phyloP scores from a whole-genome alignment of 805 yeast genomes.

The Hanseniaspora thailandica region DNA sequence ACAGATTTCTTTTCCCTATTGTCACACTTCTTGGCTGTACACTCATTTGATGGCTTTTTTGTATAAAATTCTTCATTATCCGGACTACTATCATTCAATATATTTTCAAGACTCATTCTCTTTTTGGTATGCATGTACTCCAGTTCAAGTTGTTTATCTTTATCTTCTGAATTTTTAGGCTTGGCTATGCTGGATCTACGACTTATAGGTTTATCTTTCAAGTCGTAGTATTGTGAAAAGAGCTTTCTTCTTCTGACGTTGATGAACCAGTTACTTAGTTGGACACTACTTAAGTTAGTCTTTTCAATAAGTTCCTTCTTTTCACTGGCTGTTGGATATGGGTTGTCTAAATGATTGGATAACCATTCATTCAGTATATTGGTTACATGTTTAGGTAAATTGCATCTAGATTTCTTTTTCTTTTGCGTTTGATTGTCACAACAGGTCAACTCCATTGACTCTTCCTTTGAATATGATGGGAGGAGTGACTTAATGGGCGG shows the following conservation, averaged over 20 bases:
- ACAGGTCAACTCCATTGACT: neutral
- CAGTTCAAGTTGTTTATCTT: neutral
- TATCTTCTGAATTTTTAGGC: neutral
- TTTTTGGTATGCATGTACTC: slow-evolving; percentile 3
- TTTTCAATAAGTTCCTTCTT: slow-evolving; percentile 54
- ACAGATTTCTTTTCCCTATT: neutral
- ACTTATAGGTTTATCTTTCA: slow-evolving; percentile 1
- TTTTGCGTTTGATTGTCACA: neutral
- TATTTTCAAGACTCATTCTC: slow-evolving; percentile 9
- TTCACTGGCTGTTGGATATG: slow-evolving; percentile 74
- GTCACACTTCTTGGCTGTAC: no score
- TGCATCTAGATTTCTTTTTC: slow-evolving; percentile 44
- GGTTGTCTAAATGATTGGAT: slow-evolving; percentile 59
- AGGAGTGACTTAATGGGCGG: neutral
- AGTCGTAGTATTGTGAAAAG: slow-evolving; percentile 26
- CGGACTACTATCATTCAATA: neutral
- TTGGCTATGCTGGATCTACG: no score
- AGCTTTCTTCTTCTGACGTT: slow-evolving; percentile 73
- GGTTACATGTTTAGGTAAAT: slow-evolving; percentile 69
- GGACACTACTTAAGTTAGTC: slow-evolving; percentile 73
- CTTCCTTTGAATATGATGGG: neutral
- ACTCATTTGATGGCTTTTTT: no score
- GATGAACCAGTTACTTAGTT: slow-evolving; percentile 77
- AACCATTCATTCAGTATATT: slow-evolving; percentile 64
- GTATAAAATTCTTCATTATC: neutral